phyloP scores from a whole-genome alignment of 441 rosid genomes.

The Erysimum pusillum region DNA sequence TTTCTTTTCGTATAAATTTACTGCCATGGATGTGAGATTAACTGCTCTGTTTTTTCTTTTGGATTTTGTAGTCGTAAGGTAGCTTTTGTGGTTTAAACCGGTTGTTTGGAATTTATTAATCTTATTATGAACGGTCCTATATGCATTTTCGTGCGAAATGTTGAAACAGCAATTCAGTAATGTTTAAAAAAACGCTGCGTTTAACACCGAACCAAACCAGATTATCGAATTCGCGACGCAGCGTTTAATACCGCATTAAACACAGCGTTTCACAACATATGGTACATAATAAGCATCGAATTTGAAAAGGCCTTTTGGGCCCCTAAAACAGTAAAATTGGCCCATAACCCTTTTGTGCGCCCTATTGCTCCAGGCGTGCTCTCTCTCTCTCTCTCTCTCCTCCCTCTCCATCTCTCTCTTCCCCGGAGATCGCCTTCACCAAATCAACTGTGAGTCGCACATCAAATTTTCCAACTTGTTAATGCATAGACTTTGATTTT shows the following conservation, averaged over 20 bases:
- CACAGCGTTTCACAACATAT: constrained; percentile 12
- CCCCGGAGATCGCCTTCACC: constrained; percentile 42
- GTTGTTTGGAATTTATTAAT: not conserved
- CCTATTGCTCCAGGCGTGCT: no score
- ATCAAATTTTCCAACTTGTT: constrained; percentile 23
- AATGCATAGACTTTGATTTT: not conserved
- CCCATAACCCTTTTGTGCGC: constrained; percentile 25
- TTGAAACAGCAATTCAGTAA: no score
- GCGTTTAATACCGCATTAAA: not conserved
- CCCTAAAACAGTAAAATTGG: not conserved
- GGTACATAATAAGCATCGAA: not conserved
- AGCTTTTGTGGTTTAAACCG: constrained; percentile 11
- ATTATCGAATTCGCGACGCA: not conserved
- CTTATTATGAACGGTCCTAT: constrained; percentile 6
- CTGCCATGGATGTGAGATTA: constrained; percentile 7
- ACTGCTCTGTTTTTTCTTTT: not conserved
- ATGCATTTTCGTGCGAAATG: no score
- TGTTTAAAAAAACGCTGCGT: no score
- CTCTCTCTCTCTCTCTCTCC: no score
- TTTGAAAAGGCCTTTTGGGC: constrained; percentile 1
- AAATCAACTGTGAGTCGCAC: constrained; percentile 46
- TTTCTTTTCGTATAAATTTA: not conserved
- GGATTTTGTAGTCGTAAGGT: constrained; percentile 1
- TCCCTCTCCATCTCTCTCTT: constrained; percentile 4
- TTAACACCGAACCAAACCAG: no score